A percentile compares a stretch with the other conserved stretches of the same genome.
Evolutionary conservation across 305 asterid species (phyloP).

Genomic region (Plantago coronopus): DNA sequence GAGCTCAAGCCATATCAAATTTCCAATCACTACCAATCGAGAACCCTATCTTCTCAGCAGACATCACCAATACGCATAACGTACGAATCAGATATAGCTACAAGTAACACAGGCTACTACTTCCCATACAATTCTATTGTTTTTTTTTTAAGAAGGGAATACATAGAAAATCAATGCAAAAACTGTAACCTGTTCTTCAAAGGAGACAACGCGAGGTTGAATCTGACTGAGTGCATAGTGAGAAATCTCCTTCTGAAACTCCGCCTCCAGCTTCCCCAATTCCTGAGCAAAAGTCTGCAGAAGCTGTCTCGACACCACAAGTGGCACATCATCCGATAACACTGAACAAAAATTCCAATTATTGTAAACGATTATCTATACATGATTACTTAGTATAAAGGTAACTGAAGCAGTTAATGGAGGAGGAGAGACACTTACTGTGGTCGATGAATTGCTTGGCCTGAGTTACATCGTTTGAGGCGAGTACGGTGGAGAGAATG

Average conservation of each 20-base stretch:
- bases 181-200: constrained; percentile 78
- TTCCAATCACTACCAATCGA: too few relatives aligned
- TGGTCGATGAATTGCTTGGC: constrained; percentile 84
- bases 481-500: constrained; percentile 76
- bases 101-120: too few relatives aligned
- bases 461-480: constrained; percentile 64
- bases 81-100: too few relatives aligned
- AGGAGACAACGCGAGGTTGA: constrained; percentile 89
- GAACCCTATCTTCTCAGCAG: too few relatives aligned
- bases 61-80: too few relatives aligned
- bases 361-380: background rate
- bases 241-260: constrained; percentile 83
- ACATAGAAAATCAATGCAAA: background rate
- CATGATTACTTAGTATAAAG: background rate
- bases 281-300: constrained; percentile 92
- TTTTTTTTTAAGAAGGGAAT: too few relatives aligned
- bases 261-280: constrained; percentile 77
- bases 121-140: background rate
- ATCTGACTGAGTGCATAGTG: constrained; percentile 89
- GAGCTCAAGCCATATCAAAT: too few relatives aligned
- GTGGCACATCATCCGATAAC: constrained; percentile 85
- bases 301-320: constrained; percentile 93
- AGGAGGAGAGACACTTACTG: constrained; percentile 39
- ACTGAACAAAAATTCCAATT: constrained; percentile 32
- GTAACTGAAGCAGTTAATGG: background rate